Evolutionary conservation across 495 filamentous ascomycete genomes (phyloP), one percentile per base, ranked within the genome.

Genomic region (Geopyxis carbonaria): DNA sequence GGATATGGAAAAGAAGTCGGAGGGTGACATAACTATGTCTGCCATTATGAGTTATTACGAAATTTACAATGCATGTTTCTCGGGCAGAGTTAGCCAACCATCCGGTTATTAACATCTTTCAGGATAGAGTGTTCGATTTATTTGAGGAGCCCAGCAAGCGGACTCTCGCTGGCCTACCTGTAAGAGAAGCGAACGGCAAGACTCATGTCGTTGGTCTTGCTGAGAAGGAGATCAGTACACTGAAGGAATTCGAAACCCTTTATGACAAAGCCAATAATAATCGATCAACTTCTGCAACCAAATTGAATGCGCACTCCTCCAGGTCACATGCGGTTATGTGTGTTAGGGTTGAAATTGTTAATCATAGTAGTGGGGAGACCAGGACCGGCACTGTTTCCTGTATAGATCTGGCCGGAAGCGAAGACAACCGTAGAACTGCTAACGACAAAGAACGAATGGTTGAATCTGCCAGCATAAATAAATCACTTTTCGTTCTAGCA

Each of bases 391-490:
- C 76, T 2, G 82, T 79, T 4, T 93, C 84, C 2, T 87, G 86
- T 43, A 95, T 97, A 60, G 89, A 97, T 64, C 67, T 97, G 47
- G 89, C 89, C 33, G 89, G 89, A 7, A 93, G 84, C 9, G 89
- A 97, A 58, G 89, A 97, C 55, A 97, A 97, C 57, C 67, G 89
- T 18, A 61, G 89, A 23, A 97, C 89, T 0, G 85, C 92, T 23
- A 97, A 97, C 60, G 82, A 77, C 45, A 91, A 89, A 59, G 84
- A 93, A 53, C 66, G 89, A 10, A 69, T 97, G 64, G 51, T 34
- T 22, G 40, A 97, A 57, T 93, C 84, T n/a, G 83, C 86, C 2
- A 91, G 83, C 55, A 97, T 97, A 64, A 97, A 97, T 66, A 97
- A 94, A 63, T 86, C 78, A 45, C 66, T 97, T 8, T 97, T 97